Evolutionary conservation across 371 early-diverging fungal genomes (phyloP), one percentile per base, ranked within the genome.

Genomic region (Syncephalastrum racemosum): DNA sequence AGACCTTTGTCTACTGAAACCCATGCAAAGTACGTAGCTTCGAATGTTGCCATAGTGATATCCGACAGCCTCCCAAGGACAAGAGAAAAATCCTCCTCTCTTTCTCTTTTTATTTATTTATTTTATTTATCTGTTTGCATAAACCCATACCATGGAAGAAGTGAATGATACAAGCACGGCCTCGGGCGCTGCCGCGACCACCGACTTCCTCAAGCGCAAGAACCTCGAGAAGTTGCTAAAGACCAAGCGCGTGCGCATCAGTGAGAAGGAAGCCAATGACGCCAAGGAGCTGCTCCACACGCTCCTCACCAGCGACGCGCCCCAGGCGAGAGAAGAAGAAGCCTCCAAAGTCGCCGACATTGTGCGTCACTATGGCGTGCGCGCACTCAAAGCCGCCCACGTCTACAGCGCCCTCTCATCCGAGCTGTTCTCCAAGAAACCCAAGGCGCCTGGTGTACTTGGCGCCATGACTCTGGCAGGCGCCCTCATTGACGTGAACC

Each of bases 191-290:
- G 76, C 76, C 4, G 63, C 56, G 16, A 52, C 62, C 14, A 68
- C 76, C 49, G 76, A 75, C 57, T 64, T 66, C 40, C 63, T 59
- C 31, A 71, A 75, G 44, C 72, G 70, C 40, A 59, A 63, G 10
- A 60, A 65, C 4, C 51, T 75, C 19, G 60, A 61, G 10, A 56
- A 63, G n/a, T 61, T 64, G 24, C 59, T 67, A 46, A 71, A 70
- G 31, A 58, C 63, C 1, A 69, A 66, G 39, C 70, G 76, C 48
- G 59, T 69, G 15, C 76, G 73, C 49, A 69, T 75, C 43, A 66
- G 72, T 31, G 73, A 75, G 39, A 72, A 62, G 45, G 76, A 75
- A 54, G 67, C 76, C 8, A 67, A 67, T 19, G 76, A 63, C 23
- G 61, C 60, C 44, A 61, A 64, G 36, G 45, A 60, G 14, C 13